Conservation (phyloP, 345 rosid species). For the Turritis glabra region DNA sequence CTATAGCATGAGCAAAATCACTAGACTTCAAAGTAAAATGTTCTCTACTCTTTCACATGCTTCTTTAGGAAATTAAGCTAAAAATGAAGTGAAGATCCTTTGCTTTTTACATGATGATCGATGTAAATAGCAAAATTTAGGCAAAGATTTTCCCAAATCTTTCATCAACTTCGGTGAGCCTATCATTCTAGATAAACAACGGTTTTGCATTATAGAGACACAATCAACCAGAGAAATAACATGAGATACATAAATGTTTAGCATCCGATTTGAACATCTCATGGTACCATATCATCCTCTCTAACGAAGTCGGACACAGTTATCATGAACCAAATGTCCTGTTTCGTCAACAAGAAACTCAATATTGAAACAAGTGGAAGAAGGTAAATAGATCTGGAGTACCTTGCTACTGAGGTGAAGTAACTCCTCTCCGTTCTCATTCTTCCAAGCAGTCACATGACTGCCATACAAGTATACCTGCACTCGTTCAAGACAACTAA, state of each 20-base stretch:
- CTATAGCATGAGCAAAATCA: background rate
- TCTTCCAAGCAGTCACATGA: conserved; percentile 96
- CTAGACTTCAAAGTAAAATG: conserved; percentile 16
- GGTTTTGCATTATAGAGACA: background rate
- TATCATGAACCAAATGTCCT: conserved; percentile 4
- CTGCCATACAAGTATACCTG: conserved; percentile 90
- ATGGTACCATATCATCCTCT: background rate
- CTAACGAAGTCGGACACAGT: background rate
- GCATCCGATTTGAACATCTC: background rate
- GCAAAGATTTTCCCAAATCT: background rate
- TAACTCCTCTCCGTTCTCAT: conserved; percentile 84
- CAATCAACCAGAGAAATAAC: conserved; percentile 7
- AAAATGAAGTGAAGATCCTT: conserved; percentile 14
- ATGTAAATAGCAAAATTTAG: background rate
- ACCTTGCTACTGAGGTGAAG: conserved; percentile 82
- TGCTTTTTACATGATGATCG: background rate
- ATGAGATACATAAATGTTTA: background rate
- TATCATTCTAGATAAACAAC: background rate
- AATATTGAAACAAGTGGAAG: background rate
- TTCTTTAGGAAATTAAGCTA: conserved; percentile 16
- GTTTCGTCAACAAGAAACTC: conserved; percentile 10
- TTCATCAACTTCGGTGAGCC: background rate
- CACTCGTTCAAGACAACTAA: conserved; percentile 7
- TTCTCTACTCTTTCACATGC: background rate
- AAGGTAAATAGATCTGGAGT: background rate